Evolutionary conservation across 352 stramenopile species (phyloP), one percentile per base, ranked within the genome.

Genomic region (Achlya hypogyna): DNA sequence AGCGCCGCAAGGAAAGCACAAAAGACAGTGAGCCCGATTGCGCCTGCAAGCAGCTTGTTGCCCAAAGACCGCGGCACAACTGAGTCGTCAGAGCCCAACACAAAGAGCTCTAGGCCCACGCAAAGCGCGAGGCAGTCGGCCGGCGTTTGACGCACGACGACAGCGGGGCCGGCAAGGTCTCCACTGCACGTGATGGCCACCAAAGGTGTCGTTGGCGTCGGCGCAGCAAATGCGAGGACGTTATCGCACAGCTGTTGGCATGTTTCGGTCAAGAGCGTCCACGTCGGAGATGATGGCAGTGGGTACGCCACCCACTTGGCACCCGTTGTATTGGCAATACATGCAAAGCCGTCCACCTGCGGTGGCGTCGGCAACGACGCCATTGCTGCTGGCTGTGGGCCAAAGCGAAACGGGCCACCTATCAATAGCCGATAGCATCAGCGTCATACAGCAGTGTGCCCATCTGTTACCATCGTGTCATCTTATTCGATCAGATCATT

Each of bases 111-210:
- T 3, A 56, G 31, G 31, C 49, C 49, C 12, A 27, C n/a, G 31
- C 49, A 56, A 20, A 56, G 49, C 31, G 49, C 49, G 25, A 56
- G 31, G 31, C 49, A 56, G 31, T 56, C 49, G 49, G 49, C 49
- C 25, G 25, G 10, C 31, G 49, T 27, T 20, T 56, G 10, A 16
- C 49, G 25, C 31, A 56, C 49, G 8, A 35, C 25, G 25, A 3
- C 16, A 10, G 25, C 31, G 2, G 25, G n/a, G 31, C 25, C 49
- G 31, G 3, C 18, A 20, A 56, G 49, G 25, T 27, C 25, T 22
- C 49, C 49, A 16, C 25, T 16, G 49, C 49, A 56, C 25, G 14
- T 10, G 10, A 56, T 20, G 10, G 25, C 49, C 12, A 56, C 31
- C 12, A 38, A 20, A 1, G 10, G 31, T 3, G 49, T 56, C 49